Conservation (phyloP, 2,329 filamentous ascomycete species). For the Botrytis porri region DNA sequence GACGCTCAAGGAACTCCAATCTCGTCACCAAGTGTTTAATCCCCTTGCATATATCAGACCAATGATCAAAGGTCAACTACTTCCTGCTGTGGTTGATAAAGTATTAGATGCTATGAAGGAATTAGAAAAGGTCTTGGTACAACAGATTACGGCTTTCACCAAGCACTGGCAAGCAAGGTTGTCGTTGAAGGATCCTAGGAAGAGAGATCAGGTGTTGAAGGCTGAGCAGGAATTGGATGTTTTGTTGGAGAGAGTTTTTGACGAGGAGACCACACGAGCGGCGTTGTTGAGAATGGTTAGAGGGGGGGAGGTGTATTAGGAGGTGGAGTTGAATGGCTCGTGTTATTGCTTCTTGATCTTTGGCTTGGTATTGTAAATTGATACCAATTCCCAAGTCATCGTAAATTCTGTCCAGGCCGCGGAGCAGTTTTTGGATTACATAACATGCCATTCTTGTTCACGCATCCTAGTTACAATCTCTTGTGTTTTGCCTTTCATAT, state of each 20-base stretch:
- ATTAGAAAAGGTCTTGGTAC: slow-evolving; percentile 59
- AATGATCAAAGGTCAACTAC: slow-evolving; percentile 42
- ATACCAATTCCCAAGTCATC: not conserved
- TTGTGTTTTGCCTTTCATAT: not conserved
- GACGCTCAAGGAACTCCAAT: slow-evolving; percentile 50
- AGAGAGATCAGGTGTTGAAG: slow-evolving; percentile 48
- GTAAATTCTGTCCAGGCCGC: not conserved
- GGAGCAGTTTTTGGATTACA: not conserved
- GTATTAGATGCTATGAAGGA: slow-evolving; percentile 61
- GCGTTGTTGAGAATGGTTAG: slow-evolving; percentile 38
- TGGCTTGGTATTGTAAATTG: not conserved
- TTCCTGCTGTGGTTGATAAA: slow-evolving; percentile 41
- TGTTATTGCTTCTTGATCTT: not conserved
- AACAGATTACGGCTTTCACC: slow-evolving; percentile 62
- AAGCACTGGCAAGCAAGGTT: slow-evolving; percentile 54
- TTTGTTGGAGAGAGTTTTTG: slow-evolving; percentile 55
- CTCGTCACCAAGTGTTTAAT: slow-evolving; percentile 51
- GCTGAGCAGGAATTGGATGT: slow-evolving; percentile 56
- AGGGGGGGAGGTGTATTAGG: slow-evolving; percentile 18
- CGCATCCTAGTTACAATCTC: not conserved
- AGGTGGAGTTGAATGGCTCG: not conserved
- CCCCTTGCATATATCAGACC: slow-evolving; percentile 44
- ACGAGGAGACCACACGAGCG: slow-evolving; percentile 37
- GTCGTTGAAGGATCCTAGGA: slow-evolving; percentile 44
- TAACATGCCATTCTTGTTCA: not conserved